Percentiles rank a stretch among this genome's conserved stretches.
These are phyloP conservation scores for Colletotrichum somersetense DNA, from an alignment of 2,329 filamentous ascomycete species.

Conservation along the genomic window DNA sequence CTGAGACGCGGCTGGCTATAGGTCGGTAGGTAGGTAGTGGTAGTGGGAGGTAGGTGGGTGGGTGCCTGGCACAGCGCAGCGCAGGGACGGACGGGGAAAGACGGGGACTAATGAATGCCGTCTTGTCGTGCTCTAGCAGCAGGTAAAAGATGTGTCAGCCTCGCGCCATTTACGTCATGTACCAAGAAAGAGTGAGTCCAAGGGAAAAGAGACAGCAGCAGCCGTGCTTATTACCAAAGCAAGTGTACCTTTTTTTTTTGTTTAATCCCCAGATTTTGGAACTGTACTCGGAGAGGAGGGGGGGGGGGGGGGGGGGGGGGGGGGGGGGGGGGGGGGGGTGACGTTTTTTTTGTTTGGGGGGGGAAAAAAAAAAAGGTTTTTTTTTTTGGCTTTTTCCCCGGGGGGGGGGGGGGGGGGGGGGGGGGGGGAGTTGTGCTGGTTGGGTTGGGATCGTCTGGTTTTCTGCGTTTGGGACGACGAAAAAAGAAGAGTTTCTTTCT, in stretches of 20 bases:
- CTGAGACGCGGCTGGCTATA: slow-evolving; percentile 23
- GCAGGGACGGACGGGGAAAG: slow-evolving; percentile 17
- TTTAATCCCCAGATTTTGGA: neutral
- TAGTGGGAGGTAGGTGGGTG: slow-evolving; percentile 11
- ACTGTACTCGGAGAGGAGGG: neutral
- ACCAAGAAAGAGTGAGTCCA: neutral
- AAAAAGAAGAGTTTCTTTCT: slow-evolving; percentile 5
- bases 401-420: too few species aligned
- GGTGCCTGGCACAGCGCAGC: slow-evolving; percentile 10
- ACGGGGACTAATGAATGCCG: slow-evolving; percentile 27
- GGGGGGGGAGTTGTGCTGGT: neutral
- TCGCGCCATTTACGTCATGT: slow-evolving; percentile 39
- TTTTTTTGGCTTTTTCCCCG: too few species aligned
- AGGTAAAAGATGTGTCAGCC: slow-evolving; percentile 30
- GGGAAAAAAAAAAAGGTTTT: too few species aligned
- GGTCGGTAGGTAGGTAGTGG: neutral
- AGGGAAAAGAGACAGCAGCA: neutral
- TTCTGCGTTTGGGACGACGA: slow-evolving; percentile 7
- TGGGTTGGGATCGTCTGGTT: neutral
- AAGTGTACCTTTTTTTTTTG: neutral
- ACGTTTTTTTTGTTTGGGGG: too few species aligned
- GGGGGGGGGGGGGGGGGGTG: too few species aligned
- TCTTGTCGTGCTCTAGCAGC: slow-evolving; percentile 4
- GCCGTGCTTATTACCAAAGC: neutral
- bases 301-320: too few species aligned